These are phyloP conservation scores for Cutaneotrichosporon cutaneum DNA, from an alignment of 1,284 basidiomycete species.

Conservation along the genomic window DNA sequence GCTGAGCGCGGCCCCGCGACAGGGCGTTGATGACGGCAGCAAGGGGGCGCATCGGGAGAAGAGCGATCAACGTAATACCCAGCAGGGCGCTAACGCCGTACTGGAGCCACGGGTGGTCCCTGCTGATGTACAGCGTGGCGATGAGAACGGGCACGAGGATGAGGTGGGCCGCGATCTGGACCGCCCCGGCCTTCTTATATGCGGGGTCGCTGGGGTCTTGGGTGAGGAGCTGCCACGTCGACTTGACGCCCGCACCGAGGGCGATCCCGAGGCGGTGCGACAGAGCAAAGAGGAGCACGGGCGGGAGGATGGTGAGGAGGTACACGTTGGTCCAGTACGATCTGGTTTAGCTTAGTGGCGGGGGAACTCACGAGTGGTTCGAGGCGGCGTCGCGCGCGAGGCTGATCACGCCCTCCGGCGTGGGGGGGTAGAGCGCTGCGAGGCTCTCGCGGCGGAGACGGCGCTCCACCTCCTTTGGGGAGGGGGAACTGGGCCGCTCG, in stretches of 20 bases:
- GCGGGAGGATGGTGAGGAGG: background rate
- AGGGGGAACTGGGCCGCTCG: background rate
- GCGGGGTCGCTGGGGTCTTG: background rate
- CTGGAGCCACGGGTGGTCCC: background rate
- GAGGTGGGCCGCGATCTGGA: background rate
- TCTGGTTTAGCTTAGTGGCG: background rate
- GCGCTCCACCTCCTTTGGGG: background rate
- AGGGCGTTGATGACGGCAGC: background rate
- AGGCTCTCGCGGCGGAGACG: background rate
- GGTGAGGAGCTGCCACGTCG: background rate
- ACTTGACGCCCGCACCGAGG: background rate
- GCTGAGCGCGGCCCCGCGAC: background rate
- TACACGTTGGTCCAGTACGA: background rate
- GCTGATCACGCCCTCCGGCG: background rate
- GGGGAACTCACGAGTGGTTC: background rate
- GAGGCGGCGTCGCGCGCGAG: background rate
- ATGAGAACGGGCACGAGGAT: background rate
- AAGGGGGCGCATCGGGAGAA: background rate
- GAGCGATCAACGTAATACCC: background rate
- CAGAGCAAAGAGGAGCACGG: background rate
- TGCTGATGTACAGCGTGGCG: background rate
- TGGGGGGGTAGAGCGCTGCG: background rate
- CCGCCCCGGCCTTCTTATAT: background rate
- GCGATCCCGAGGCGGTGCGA: background rate
- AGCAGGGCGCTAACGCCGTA: background rate